Evolutionary conservation across 768 basidiomycete species (phyloP), one percentile per base, ranked within the genome.

Genomic region (Rhizopogon roseolus): DNA sequence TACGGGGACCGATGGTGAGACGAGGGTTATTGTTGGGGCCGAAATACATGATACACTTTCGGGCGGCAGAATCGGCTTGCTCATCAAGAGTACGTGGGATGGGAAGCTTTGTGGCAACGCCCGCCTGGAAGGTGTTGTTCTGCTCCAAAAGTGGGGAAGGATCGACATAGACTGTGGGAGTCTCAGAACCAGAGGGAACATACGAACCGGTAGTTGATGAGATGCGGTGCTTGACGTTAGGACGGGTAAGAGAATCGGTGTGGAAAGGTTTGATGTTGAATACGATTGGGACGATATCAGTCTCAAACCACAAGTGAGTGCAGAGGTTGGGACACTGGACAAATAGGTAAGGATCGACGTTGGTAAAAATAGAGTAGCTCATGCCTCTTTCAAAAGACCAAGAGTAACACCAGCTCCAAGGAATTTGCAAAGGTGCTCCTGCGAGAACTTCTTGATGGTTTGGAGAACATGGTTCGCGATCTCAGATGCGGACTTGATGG

Each of bases 251-350:
- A 6, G 87, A 89, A 59, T 92, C 88, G 4, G 86, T 87, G 67
- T 88, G 87, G 80, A 78, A 86, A 8, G 84, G 79, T 68, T 90
- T 90, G 79, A 90, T 89, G 70, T 89, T 89, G 75, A 90, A 90
- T 34, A 89, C 89, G 69, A 87, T 77, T 54, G 90, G 90, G 17
- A 93, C 89, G 48, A 92, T 84, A 63, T 93, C 91, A 66, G 87
- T 66, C 44, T 88, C 88, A 49, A 89, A 64, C 91, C 91, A 93
- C 10, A 93, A 79, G 40, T 84, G 82, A 27, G 90, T 92, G 70
- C 88, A 89, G n/a, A 93, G 71, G 63, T 90, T 90, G 9, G 91
- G 91, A 37, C 75, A 77, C 83, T 88, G 63, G 11, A 54, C 49
- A 39, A 52, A 67, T 52, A 43, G 56, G 49, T 68, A 32, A 60